Percentiles rank a stretch among this genome's conserved stretches.
These are phyloP conservation scores for Pestalotiopsis sp. DNA, from an alignment of 2,329 filamentous ascomycete species.

Conservation along the genomic window DNA sequence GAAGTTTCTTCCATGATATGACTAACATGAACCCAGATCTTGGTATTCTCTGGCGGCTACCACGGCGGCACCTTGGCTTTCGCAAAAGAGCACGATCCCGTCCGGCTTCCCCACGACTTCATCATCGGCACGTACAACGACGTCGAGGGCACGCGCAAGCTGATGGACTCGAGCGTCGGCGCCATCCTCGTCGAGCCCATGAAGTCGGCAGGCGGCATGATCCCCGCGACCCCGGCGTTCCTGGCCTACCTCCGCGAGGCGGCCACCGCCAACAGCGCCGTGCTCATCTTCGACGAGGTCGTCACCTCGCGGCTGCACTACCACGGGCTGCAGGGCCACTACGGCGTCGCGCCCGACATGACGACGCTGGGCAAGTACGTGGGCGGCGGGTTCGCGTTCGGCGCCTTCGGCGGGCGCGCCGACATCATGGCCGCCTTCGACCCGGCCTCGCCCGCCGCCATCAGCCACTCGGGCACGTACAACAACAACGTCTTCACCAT, in stretches of 20 bases:
- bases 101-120: slow-evolving; percentile 56
- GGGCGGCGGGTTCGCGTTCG: slow-evolving; percentile 68
- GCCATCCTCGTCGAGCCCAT: slow-evolving; percentile 69
- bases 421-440: slow-evolving; percentile 63
- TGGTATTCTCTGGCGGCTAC: slow-evolving; percentile 54
- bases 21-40: slow-evolving; percentile 42
- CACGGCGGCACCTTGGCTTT: slow-evolving; percentile 59
- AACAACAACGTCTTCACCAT: slow-evolving; percentile 63
- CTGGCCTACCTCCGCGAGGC: slow-evolving; percentile 50
- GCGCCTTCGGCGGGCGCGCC: slow-evolving; percentile 64
- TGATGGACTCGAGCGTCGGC: slow-evolving; percentile 52
- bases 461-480: slow-evolving; percentile 59
- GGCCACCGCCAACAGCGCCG: slow-evolving; percentile 47
- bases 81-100: slow-evolving; percentile 41
- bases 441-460: slow-evolving; percentile 35
- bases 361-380: slow-evolving; percentile 69
- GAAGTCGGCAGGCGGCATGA: slow-evolving; percentile 64
- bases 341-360: slow-evolving; percentile 58
- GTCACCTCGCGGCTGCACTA: slow-evolving; percentile 65
- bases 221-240: slow-evolving; percentile 53
- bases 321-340: slow-evolving; percentile 48
- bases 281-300: slow-evolving; percentile 73
- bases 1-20: no score
- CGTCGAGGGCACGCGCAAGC: slow-evolving; percentile 42
- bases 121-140: slow-evolving; percentile 67